Evolutionary conservation across 2,329 filamentous ascomycete genomes (phyloP).

Genomic region (Rugonectria rugulosa): DNA sequence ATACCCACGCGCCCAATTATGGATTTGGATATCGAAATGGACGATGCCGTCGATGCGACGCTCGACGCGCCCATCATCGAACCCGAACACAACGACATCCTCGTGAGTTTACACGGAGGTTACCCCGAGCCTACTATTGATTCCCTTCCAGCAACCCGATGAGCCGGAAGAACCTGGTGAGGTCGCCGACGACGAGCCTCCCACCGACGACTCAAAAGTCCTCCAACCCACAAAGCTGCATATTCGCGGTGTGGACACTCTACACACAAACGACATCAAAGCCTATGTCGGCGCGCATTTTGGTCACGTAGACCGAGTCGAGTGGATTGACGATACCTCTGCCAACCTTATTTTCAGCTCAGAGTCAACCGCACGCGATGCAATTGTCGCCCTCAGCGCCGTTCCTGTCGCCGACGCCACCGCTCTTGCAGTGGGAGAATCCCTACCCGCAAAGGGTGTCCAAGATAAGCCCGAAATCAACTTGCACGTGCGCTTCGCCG

Average conservation of each 20-base stretch:
- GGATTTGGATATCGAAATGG: slow-evolving; percentile 79
- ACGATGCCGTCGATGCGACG: slow-evolving; percentile 58
- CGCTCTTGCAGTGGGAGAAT: slow-evolving; percentile 66
- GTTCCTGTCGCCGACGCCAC: slow-evolving; percentile 61
- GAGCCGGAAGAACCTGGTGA: slow-evolving; percentile 50
- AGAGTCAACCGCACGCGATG: slow-evolving; percentile 59
- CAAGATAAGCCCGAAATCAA: slow-evolving; percentile 72
- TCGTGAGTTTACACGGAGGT: slow-evolving; percentile 39
- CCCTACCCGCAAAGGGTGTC: slow-evolving; percentile 73
- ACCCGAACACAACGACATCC: slow-evolving; percentile 46
- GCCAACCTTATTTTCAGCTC: slow-evolving; percentile 83
- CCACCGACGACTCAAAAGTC: slow-evolving; percentile 36
- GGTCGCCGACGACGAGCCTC: slow-evolving; percentile 45
- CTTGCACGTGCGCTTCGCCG: slow-evolving; percentile 77
- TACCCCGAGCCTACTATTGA: slow-evolving; percentile 24
- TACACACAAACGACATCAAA: slow-evolving; percentile 83
- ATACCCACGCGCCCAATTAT: slow-evolving; percentile 51
- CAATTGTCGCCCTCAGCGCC: slow-evolving; percentile 60
- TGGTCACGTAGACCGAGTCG: slow-evolving; percentile 67
- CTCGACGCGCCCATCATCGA: slow-evolving; percentile 40
- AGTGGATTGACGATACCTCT: slow-evolving; percentile 95
- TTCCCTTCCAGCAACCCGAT: slow-evolving; percentile 41
- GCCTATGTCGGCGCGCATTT: slow-evolving; percentile 76
- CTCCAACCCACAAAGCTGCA: slow-evolving; percentile 71
- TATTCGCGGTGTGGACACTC: slow-evolving; percentile 80